Percentiles rank a stretch among this genome's conserved stretches.
Evolutionary conservation across 352 stramenopile genomes (phyloP).

Genomic region (Phytophthora quininea): DNA sequence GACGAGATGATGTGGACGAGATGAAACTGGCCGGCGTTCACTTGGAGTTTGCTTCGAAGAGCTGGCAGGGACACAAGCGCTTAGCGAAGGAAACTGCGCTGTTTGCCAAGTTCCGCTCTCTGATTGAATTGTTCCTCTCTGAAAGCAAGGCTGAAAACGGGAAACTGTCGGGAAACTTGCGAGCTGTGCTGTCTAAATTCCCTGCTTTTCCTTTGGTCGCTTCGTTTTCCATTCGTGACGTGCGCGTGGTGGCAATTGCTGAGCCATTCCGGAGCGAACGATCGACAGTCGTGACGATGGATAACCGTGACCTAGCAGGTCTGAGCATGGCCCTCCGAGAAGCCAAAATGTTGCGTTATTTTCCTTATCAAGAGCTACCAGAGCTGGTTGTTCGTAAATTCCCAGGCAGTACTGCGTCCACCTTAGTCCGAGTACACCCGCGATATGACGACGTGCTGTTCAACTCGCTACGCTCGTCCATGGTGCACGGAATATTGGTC

Average conservation of each 20-base stretch:
- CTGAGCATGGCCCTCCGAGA: constrained; percentile 50
- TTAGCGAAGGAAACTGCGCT: constrained; percentile 55
- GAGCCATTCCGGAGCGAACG: constrained; percentile 45
- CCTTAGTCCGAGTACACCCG: constrained; percentile 47
- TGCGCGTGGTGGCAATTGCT: constrained; percentile 64
- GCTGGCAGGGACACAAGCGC: constrained; percentile 72
- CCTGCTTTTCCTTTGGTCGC: constrained; percentile 61
- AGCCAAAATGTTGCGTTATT: constrained; percentile 60
- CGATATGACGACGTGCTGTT: constrained; percentile 71
- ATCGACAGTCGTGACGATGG: constrained; percentile 43
- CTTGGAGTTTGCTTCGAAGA: constrained; percentile 72
- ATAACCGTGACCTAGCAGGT: constrained; percentile 59
- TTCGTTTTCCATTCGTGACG: constrained; percentile 61
- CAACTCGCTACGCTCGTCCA: constrained; percentile 62
- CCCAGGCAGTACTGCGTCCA: constrained; percentile 44
- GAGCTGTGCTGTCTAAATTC: constrained; percentile 43
- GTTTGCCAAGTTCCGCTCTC: constrained; percentile 57
- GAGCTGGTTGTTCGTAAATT: constrained; percentile 56
- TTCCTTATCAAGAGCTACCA: constrained; percentile 70
- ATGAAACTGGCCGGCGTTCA: constrained; percentile 60
- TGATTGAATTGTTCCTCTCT: constrained; percentile 56
- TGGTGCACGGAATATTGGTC: constrained; percentile 67
- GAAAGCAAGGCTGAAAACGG: constrained; percentile 37
- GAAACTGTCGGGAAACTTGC: constrained; percentile 18
- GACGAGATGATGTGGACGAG: constrained; percentile 52